Percentiles rank a stretch among this genome's conserved stretches.
These are phyloP conservation scores for Candida ovalis DNA, from an alignment of 805 yeast species.

Conservation along the genomic window DNA sequence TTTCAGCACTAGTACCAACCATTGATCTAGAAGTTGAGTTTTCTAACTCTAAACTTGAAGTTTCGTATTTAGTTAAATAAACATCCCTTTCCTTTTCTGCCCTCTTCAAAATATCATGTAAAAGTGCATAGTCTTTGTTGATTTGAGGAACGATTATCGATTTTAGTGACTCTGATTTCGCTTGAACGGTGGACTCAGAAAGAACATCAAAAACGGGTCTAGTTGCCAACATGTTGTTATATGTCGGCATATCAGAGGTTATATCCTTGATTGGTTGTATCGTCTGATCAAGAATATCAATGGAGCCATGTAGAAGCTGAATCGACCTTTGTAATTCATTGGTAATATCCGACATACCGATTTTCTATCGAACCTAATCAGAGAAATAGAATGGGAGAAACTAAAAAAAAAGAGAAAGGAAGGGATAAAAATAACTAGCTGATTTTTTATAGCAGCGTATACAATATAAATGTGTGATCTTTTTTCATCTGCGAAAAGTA, in stretches of 20 bases:
- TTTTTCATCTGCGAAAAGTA: too few relatives aligned
- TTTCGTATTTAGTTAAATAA: conserved; percentile 35
- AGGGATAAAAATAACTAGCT: too few relatives aligned
- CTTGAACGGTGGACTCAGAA: conserved; percentile 43
- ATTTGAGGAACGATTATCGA: conserved; percentile 42
- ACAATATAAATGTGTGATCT: too few relatives aligned
- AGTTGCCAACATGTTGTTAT: conserved; percentile 39
- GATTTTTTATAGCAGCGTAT: too few relatives aligned
- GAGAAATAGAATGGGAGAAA: not conserved
- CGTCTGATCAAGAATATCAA: conserved; percentile 13
- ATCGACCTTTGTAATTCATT: conserved; percentile 17
- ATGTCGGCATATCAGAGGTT: conserved; percentile 35
- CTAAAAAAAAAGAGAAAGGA: not conserved
- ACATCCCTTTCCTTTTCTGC: conserved; percentile 32
- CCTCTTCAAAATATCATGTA: conserved; percentile 33
- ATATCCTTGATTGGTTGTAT: conserved; percentile 24
- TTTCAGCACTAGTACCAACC: conserved; percentile 16
- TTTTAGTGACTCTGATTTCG: conserved; percentile 36
- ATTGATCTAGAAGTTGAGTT: conserved; percentile 6
- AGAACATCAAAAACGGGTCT: conserved; percentile 47
- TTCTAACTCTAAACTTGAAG: conserved; percentile 38
- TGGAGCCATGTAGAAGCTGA: conserved; percentile 14
- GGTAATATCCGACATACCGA: conserved; percentile 1
- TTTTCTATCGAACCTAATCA: not conserved
- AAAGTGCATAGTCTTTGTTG: conserved; percentile 25